Conservation (phyloP, 2,329 filamentous ascomycete genomes). For the Helotiales sp. region DNA sequence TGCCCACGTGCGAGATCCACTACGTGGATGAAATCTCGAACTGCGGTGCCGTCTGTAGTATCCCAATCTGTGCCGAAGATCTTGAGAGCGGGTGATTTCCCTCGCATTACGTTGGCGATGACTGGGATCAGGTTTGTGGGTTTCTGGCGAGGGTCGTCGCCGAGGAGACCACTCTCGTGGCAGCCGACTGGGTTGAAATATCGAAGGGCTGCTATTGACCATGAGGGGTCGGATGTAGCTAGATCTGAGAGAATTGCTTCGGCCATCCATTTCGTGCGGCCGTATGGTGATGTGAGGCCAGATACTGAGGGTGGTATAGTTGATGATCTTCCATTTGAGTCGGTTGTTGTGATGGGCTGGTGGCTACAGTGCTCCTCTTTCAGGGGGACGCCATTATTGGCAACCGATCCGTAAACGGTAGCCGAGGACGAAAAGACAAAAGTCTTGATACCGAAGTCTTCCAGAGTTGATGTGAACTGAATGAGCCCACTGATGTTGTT, state of each 20-base stretch:
- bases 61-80: conserved; percentile 69
- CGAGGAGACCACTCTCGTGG: conserved; percentile 64
- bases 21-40: conserved; percentile 71
- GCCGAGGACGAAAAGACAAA: conserved; percentile 71
- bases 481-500: conserved; percentile 70
- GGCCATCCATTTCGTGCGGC: conserved; percentile 68
- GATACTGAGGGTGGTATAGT: conserved; percentile 53
- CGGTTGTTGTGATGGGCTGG: conserved; percentile 50
- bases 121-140: conserved; percentile 69
- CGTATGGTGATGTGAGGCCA: conserved; percentile 67
- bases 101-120: conserved; percentile 63
- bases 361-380: conserved; percentile 61
- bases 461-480: conserved; percentile 59
- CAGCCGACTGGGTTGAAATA: conserved; percentile 72
- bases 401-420: conserved; percentile 64
- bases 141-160: conserved; percentile 63
- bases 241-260: conserved; percentile 68
- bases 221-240: conserved; percentile 62
- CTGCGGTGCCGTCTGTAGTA: conserved; percentile 65
- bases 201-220: conserved; percentile 65
- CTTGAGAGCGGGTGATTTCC: conserved; percentile 55
- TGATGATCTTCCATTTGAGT: conserved; percentile 34
- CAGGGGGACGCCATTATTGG: conserved; percentile 54
- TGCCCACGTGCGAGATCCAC: conserved; percentile 66
- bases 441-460: conserved; percentile 63